Evolutionary conservation across 306 rosid species (phyloP).

Genomic region (Cicer arietinum): DNA sequence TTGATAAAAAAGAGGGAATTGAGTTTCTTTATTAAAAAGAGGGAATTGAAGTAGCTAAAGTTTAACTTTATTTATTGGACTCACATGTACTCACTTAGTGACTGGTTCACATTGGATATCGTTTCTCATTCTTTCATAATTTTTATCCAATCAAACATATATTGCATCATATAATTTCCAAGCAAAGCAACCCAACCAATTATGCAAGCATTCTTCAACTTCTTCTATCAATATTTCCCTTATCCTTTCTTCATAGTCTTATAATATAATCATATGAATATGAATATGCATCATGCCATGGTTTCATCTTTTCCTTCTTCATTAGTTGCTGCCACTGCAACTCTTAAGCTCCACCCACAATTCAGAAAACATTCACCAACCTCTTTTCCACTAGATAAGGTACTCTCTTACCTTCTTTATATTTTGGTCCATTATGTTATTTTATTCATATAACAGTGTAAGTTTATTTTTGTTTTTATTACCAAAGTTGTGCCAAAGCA

Average conservation of each 20-base stretch:
- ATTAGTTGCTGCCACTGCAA: slow-evolving; percentile 50
- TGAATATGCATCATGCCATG: slow-evolving; percentile 46
- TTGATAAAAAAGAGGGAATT: no score
- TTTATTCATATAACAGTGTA: background rate
- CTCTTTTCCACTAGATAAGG: slow-evolving; percentile 59
- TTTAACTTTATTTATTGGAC: background rate
- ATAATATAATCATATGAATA: background rate
- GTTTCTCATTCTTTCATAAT: slow-evolving; percentile 44
- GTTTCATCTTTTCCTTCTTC: slow-evolving; percentile 67
- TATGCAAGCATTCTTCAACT: background rate
- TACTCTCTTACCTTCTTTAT: slow-evolving; percentile 15
- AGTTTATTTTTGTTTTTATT: background rate
- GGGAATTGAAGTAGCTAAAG: no score
- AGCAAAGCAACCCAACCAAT: background rate
- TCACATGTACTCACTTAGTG: background rate
- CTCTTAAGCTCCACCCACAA: slow-evolving; percentile 67
- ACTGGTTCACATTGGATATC: slow-evolving; percentile 36
- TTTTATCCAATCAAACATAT: slow-evolving; percentile 35
- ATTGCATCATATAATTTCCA: slow-evolving; percentile 4
- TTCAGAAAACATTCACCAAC: slow-evolving; percentile 58
- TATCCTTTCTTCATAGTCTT: slow-evolving; percentile 32
- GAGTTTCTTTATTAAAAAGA: no score
- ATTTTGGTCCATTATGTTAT: no score
- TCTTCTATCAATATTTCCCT: slow-evolving; percentile 18
- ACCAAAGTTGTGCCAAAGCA: background rate